Percentiles rank a stretch among this genome's conserved stretches.
Evolutionary conservation across 495 filamentous ascomycete species (phyloP).

Genomic region (Aspergillus affinis): DNA sequence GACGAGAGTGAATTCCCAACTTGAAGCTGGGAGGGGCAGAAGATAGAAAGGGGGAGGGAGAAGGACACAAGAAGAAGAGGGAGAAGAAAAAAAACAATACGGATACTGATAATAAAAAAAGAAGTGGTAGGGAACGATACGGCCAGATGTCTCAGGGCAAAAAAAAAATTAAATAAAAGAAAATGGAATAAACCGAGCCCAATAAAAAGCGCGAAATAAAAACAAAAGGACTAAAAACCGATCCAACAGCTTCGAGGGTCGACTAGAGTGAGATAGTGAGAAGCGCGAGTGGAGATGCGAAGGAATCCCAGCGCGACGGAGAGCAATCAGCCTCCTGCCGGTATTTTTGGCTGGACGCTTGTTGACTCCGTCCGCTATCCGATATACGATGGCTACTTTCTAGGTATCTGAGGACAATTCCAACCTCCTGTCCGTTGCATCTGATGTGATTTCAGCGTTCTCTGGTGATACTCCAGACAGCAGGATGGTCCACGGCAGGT

Average conservation of each 20-base stretch:
- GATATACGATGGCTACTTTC: neutral
- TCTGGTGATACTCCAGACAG: no score
- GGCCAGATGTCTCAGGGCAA: neutral
- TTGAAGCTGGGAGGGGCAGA: constrained; percentile 7
- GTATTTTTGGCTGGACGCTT: neutral
- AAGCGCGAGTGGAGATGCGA: neutral
- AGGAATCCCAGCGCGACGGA: neutral
- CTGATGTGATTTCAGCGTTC: no score
- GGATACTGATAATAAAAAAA: neutral
- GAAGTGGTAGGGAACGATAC: neutral
- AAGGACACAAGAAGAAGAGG: constrained; percentile 9
- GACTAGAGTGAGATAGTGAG: neutral
- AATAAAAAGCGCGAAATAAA: neutral
- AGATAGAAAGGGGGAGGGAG: constrained; percentile 12
- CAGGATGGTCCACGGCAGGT: neutral
- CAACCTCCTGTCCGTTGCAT: no score
- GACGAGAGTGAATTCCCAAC: neutral
- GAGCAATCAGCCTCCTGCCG: neutral
- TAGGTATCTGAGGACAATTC: no score
- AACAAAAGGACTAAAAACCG: neutral
- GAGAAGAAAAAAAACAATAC: constrained; percentile 1
- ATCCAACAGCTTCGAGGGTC: neutral
- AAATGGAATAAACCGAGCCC: neutral
- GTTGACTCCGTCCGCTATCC: neutral
- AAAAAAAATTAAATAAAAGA: neutral